Conservation (phyloP, 768 basidiomycete species). For the Tephrocybe rancida region DNA sequence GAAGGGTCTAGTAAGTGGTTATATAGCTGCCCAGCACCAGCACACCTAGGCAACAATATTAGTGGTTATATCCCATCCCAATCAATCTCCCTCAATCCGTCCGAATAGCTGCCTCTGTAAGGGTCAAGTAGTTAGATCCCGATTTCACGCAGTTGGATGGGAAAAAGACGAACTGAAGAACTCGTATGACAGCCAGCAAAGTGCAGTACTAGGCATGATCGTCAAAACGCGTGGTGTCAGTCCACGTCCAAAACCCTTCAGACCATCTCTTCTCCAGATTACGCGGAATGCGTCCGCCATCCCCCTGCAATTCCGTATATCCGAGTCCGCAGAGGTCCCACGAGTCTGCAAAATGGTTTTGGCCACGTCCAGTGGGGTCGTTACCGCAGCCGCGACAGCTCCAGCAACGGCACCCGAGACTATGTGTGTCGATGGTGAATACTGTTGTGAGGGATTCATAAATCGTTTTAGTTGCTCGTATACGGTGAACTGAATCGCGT, state of each 20-base stretch:
- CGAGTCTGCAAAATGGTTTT: conserved; percentile 97
- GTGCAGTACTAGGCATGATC: conserved; percentile 94
- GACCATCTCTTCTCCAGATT: conserved; percentile 84
- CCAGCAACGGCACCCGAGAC: conserved; percentile 91
- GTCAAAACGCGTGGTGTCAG: conserved; percentile 91
- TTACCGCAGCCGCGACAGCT: conserved; percentile 92
- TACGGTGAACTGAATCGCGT: conserved; percentile 95
- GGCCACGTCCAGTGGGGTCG: conserved; percentile 95
- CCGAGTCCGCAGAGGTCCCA: conserved; percentile 82
- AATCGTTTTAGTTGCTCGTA: conserved; percentile 91
- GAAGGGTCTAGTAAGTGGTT: conserved; percentile 6
- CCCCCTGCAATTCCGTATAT: conserved; percentile 82
- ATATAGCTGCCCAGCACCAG: conserved; percentile 12
- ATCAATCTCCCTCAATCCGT: conserved; percentile 31
- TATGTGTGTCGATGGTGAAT: conserved; percentile 94
- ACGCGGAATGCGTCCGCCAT: conserved; percentile 89
- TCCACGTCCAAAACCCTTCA: conserved; percentile 85
- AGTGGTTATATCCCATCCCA: conserved; percentile 6
- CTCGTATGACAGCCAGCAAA: conserved; percentile 98
- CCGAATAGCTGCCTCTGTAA: conserved; percentile 68
- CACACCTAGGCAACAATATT: conserved; percentile 4
- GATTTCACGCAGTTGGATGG: conserved; percentile 8
- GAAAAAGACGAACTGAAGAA: conserved; percentile 84
- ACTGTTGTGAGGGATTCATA: conserved; percentile 83
- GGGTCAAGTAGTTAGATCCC: conserved; percentile 8